phyloP scores from a whole-genome alignment of 768 basidiomycete species.

The Myochromella boudieri region DNA sequence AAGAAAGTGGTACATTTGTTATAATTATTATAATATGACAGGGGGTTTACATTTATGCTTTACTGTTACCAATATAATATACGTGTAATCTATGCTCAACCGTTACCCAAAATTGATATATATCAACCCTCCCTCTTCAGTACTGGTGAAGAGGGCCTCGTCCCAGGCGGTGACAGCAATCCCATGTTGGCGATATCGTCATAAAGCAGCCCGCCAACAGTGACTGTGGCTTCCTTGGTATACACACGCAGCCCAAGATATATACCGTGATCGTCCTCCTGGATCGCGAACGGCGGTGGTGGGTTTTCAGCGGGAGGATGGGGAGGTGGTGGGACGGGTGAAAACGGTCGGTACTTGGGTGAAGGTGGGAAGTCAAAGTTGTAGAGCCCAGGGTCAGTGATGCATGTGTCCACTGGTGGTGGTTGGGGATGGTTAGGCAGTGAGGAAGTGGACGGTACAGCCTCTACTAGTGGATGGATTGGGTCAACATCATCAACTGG shows the following conservation, averaged over 20 bases:
- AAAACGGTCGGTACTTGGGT: slow-evolving; percentile 4
- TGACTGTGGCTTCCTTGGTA: slow-evolving; percentile 41
- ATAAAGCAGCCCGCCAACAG: slow-evolving; percentile 26
- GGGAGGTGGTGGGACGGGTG: slow-evolving; percentile 5
- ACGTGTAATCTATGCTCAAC: no score
- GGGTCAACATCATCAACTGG: background rate
- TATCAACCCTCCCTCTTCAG: background rate
- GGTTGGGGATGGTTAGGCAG: slow-evolving; percentile 3
- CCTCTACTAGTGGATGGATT: background rate
- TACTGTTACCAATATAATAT: background rate
- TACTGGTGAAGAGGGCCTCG: slow-evolving; percentile 3
- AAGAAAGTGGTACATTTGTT: no score
- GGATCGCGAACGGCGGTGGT: slow-evolving; percentile 15
- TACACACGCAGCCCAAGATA: slow-evolving; percentile 41
- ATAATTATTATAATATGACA: background rate
- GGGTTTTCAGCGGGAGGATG: background rate
- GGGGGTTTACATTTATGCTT: background rate
- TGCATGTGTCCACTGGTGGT: slow-evolving; percentile 9
- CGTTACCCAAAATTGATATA: no score
- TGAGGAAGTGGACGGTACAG: background rate
- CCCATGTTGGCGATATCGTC: slow-evolving; percentile 4
- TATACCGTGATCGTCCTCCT: slow-evolving; percentile 37
- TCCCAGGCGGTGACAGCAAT: background rate
- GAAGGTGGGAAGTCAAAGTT: background rate
- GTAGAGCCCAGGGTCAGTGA: slow-evolving; percentile 15